Conservation (phyloP, 352 stramenopile genomes). For the Blastocystis hominis region DNA sequence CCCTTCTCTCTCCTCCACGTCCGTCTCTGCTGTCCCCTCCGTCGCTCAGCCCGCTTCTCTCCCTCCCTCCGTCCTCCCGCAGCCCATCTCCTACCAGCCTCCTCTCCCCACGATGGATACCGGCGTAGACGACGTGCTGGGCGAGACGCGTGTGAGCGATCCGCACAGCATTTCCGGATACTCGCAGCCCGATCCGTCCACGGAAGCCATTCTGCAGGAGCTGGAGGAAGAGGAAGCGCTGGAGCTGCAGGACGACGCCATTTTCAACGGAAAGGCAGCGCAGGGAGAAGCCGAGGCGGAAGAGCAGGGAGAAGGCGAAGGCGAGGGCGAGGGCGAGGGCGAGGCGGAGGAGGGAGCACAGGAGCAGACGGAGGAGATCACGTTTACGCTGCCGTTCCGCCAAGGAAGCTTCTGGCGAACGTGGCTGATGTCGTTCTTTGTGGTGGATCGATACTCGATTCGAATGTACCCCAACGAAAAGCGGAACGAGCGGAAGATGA, state of each 20-base stretch:
- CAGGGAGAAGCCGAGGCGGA: neutral
- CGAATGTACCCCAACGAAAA: constrained; percentile 46
- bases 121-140: constrained; percentile 29
- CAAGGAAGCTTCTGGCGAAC: neutral
- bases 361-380: neutral
- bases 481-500: constrained; percentile 26
- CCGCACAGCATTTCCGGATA: neutral
- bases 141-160: neutral
- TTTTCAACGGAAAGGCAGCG: neutral
- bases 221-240: neutral
- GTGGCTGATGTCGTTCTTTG: constrained; percentile 28
- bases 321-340: neutral
- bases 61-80: neutral
- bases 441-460: neutral
- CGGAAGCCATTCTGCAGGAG: neutral
- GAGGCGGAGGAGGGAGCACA: neutral
- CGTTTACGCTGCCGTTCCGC: neutral
- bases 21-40: neutral
- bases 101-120: neutral
- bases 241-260: neutral
- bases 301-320: neutral
- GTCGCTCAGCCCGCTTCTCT: neutral
- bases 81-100: neutral
- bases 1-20: neutral
- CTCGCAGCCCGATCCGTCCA: neutral